Evolutionary conservation across 2,329 filamentous ascomycete genomes (phyloP).

Genomic region (Truncatella angustata): DNA sequence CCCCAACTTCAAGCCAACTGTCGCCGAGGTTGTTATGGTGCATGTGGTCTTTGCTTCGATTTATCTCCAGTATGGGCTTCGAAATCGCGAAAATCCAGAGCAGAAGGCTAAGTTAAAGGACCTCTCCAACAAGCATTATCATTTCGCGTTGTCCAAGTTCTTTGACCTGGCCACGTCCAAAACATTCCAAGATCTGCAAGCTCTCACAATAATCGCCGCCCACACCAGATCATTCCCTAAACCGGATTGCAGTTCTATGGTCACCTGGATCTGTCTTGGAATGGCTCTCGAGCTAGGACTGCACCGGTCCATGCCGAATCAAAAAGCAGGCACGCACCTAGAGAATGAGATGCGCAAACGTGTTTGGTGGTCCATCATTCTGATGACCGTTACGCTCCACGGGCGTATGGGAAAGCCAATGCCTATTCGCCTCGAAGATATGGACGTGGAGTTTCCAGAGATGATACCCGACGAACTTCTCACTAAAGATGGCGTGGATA

Average conservation of each 20-base stretch:
- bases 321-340: slow-evolving; percentile 49
- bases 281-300: slow-evolving; percentile 73
- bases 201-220: slow-evolving; percentile 66
- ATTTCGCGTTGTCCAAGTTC: slow-evolving; percentile 69
- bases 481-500: slow-evolving; percentile 61
- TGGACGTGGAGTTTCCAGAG: slow-evolving; percentile 75
- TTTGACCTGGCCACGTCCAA: slow-evolving; percentile 62
- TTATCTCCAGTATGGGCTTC: slow-evolving; percentile 72
- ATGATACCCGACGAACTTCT: slow-evolving; percentile 69
- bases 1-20: slow-evolving; percentile 56
- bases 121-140: slow-evolving; percentile 74
- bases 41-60: slow-evolving; percentile 81
- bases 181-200: slow-evolving; percentile 68
- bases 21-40: slow-evolving; percentile 66
- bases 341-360: slow-evolving; percentile 76
- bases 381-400: slow-evolving; percentile 65
- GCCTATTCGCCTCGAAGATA: slow-evolving; percentile 70
- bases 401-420: slow-evolving; percentile 78
- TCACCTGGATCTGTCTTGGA: slow-evolving; percentile 63
- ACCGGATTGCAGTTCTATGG: slow-evolving; percentile 70
- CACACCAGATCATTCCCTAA: slow-evolving; percentile 79
- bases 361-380: slow-evolving; percentile 71
- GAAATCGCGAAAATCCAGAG: slow-evolving; percentile 59
- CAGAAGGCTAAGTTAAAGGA: slow-evolving; percentile 56
- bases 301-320: slow-evolving; percentile 64